phyloP scores from a whole-genome alignment of 768 basidiomycete species.

The Rhodotorula graminis region DNA sequence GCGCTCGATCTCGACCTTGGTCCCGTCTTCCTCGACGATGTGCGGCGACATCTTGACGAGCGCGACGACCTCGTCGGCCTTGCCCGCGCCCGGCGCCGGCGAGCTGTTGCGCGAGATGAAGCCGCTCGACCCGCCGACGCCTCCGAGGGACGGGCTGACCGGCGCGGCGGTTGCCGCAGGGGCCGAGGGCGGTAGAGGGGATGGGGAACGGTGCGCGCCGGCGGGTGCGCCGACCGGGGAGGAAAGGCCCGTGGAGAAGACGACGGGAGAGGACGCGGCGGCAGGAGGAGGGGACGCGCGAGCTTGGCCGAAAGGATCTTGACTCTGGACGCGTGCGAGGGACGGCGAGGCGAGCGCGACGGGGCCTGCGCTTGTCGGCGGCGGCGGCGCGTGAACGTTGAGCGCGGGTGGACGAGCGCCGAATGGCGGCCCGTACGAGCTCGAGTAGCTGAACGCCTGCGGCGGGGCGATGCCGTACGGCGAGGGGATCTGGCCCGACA shows the following conservation, averaged over 20 bases:
- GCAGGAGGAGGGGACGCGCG: not conserved
- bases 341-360: not conserved
- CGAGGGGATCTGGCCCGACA: not conserved
- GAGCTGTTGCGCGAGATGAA: constrained; percentile 17
- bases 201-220: not conserved
- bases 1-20: constrained; percentile 29
- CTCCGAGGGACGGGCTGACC: not conserved
- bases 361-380: not conserved
- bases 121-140: not conserved
- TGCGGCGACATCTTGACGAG: constrained; percentile 18
- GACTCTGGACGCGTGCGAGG: constrained; percentile 11
- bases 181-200: not conserved
- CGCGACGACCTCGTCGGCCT: constrained; percentile 21
- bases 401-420: not conserved
- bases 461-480: not conserved
- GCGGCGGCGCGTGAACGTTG: not conserved
- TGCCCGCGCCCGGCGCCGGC: constrained; percentile 2
- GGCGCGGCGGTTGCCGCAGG: no score
- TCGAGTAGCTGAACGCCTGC: not conserved
- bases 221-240: not conserved
- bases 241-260: not conserved
- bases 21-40: constrained; percentile 21
- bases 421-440: not conserved
- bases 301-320: not conserved
- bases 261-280: not conserved